Percentiles rank a stretch among this genome's conserved stretches.
Evolutionary conservation across 495 filamentous ascomycete species (phyloP).

Genomic region (Podospora sp.): DNA sequence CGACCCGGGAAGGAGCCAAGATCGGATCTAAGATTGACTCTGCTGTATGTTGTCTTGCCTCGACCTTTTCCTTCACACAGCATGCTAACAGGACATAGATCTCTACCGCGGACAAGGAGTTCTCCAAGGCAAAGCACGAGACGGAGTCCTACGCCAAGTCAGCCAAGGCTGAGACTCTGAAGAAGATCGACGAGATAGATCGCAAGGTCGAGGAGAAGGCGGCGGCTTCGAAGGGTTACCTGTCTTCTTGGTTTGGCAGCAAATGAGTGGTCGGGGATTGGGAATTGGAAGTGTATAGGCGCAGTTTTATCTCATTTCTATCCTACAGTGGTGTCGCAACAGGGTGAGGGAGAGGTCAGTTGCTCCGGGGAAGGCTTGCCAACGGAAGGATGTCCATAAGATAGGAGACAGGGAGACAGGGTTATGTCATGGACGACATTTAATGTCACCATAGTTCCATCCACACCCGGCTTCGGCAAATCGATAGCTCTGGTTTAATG

Average conservation of each 20-base stretch:
- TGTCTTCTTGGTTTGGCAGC: slow-evolving; percentile 81
- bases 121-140: slow-evolving; percentile 56
- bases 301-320: no score
- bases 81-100: slow-evolving; percentile 53
- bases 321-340: no score
- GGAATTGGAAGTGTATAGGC: no score
- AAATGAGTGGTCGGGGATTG: slow-evolving; percentile 41
- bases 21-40: slow-evolving; percentile 49
- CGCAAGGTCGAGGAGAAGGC: slow-evolving; percentile 75
- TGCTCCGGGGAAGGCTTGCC: no score
- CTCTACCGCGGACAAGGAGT: slow-evolving; percentile 61
- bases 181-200: slow-evolving; percentile 74
- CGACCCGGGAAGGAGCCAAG: slow-evolving; percentile 44
- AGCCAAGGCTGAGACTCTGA: slow-evolving; percentile 59
- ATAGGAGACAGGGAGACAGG: no score
- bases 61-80: no score
- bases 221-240: slow-evolving; percentile 73
- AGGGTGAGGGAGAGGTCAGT: no score
- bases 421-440: no score
- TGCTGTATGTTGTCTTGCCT: slow-evolving; percentile 44
- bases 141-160: slow-evolving; percentile 63
- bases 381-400: no score
- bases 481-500: no score
- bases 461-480: no score
- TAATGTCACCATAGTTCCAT: no score